Conservation (phyloP, 1,139 yeast genomes). For the Sugiyamaella castrensis region DNA sequence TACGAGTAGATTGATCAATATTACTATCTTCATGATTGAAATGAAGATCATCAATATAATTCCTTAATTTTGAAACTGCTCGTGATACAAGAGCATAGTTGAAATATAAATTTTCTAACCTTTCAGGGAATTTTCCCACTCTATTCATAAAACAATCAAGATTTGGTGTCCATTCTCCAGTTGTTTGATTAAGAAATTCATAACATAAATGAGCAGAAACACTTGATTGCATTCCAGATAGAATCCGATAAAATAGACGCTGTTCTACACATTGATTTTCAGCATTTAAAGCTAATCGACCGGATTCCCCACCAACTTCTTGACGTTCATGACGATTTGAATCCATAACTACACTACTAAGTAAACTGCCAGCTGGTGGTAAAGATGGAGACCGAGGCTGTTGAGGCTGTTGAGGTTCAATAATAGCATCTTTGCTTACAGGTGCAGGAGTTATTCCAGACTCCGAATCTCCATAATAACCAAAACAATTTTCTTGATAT, state of each 20-base stretch:
- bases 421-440: slow-evolving; percentile 14
- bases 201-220: slow-evolving; percentile 90
- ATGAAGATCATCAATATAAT: slow-evolving; percentile 47
- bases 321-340: slow-evolving; percentile 26
- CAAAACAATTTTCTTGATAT: slow-evolving; percentile 86
- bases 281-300: slow-evolving; percentile 33
- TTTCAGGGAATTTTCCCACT: slow-evolving; percentile 86
- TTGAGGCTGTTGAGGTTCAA: slow-evolving; percentile 15
- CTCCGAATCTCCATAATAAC: slow-evolving; percentile 43
- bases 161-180: slow-evolving; percentile 83
- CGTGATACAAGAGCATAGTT: slow-evolving; percentile 86
- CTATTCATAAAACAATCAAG: slow-evolving; percentile 78
- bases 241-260: slow-evolving; percentile 77
- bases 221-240: slow-evolving; percentile 95
- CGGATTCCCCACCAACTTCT: slow-evolving; percentile 34
- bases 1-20: slow-evolving; percentile 49
- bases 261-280: slow-evolving; percentile 73
- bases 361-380: slow-evolving; percentile 20
- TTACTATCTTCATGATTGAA: slow-evolving; percentile 48
- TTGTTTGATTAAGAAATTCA: slow-evolving; percentile 70
- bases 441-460: slow-evolving; percentile 21
- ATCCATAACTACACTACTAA: slow-evolving; percentile 27
- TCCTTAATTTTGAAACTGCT: slow-evolving; percentile 64
- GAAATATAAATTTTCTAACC: slow-evolving; percentile 85
- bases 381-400: background rate